Evolutionary conservation across 345 rosid genomes (phyloP), one percentile per base, ranked within the genome.

Genomic region (Aethionema arabicum): DNA sequence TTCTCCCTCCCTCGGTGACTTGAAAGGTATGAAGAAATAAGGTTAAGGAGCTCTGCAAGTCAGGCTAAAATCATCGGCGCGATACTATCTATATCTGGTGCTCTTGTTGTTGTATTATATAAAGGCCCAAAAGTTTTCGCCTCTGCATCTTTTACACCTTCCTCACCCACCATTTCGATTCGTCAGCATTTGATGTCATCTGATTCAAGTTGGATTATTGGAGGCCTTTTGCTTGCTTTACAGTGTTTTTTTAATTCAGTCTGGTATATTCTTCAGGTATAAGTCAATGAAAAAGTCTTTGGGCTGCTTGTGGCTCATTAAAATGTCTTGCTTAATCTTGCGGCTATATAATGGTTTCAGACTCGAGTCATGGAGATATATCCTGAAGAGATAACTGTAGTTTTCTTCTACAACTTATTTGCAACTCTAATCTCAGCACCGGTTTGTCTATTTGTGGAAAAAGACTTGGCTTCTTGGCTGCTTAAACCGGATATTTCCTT

Each of bases 321-420:
- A 21, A 21, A 21, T 1, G 1, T 21, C 27, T 21, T 21, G 14
- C 59, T 48, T 27, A 62, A 6, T 41, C 10, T 1, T 10, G 7
- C 12, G n/a, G 21, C 38, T 65, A 15, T 65, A 5, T 39, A 21
- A 14, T 45, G 33, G 7, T 59, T 54, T 31, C 58, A 79, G 80
- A 46, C 77, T 12, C 73, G 62, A 36, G 29, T 79, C 31, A 67
- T 82, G 80, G 53, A 74, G 70, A 72, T 72, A 21, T 72, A 73
- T 49, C 78, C 78, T 40, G 65, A 56, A 43, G 76, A 63, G 46
- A 16, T 79, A 13, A 44, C 48, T 3, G 61, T 75, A 9, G 61
- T 56, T 7, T 61, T 73, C 52, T 46, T 67, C 35, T 60, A 52
- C 78, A 67, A 63, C 69, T 37, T 75, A 8, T 65, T 31, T 27